Evolutionary conservation across 305 asterid genomes (phyloP), one percentile per base, ranked within the genome.

Genomic region (Fraxinus floribunda): DNA sequence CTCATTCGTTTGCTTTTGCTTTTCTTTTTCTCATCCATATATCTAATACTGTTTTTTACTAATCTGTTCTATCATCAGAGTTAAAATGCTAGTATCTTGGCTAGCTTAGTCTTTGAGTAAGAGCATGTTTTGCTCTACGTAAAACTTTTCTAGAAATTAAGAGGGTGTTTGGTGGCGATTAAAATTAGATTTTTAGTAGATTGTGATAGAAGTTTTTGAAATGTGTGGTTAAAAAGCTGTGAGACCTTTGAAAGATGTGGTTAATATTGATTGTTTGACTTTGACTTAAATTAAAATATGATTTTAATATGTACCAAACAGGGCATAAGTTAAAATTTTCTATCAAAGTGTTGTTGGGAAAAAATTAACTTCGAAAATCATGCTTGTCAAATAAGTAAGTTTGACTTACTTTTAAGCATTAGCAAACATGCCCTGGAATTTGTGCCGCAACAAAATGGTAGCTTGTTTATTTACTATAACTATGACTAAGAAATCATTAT

Each of bases 401-500:
- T 29, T 15, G 39, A 71, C 39, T 70, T 13, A 70, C 22, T 30
- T 13, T 30, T 71, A 71, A 15, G 76, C 9, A 71, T 15, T 15
- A 32, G 22, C 24, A 30, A 71, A 71, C 44, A 30, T 71, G 10
- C 41, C 41, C 1, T 32, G 73, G 79, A 77, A 74, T 32, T 55
- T 84, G 7, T 18, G 18, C 78, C 35, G 35, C 74, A 66, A 57
- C 38, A 79, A 68, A 78, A 39, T 71, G 41, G 18, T 75, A 44
- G 66, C 38, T 70, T 70, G 34, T 62, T 79, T 66, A 18, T 52
- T 64, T 38, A 15, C 52, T 29, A 75, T 71, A 38, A 29, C 57
- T 74, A 44, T 77, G 76, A 82, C 78, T 66, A 71, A 38, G 52
- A 22, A 77, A 26, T 79, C 75, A 4, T 73, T 77, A 83, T 75